phyloP scores from a whole-genome alignment of 2,329 filamentous ascomycete genomes.

The Clonostachys chloroleuca region DNA sequence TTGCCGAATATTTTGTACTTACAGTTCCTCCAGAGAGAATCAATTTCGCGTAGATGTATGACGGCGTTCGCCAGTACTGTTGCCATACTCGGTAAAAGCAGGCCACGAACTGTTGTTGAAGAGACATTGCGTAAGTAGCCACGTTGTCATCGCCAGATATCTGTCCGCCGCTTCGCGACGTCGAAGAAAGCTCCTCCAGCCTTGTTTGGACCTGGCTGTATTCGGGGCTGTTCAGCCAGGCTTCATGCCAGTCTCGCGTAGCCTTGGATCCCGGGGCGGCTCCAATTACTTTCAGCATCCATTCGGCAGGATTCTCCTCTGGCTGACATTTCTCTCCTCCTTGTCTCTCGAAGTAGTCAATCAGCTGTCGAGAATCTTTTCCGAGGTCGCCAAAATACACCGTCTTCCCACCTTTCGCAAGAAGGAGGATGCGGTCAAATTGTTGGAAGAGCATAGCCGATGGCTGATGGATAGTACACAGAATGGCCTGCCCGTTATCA shows the following conservation, averaged over 20 bases:
- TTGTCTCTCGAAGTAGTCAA: constrained; percentile 50
- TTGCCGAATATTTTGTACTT: constrained; percentile 71
- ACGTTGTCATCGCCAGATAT: constrained; percentile 27
- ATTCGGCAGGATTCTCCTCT: constrained; percentile 40
- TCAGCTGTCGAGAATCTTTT: constrained; percentile 33
- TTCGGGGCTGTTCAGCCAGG: constrained; percentile 64
- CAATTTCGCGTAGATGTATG: constrained; percentile 72
- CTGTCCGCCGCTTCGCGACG: constrained; percentile 1
- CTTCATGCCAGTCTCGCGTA: constrained; percentile 67
- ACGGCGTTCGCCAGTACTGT: constrained; percentile 72
- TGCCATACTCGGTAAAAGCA: constrained; percentile 60
- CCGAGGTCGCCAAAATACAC: constrained; percentile 50
- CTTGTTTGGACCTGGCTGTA: constrained; percentile 56
- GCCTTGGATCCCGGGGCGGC: constrained; percentile 30
- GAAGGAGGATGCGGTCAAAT: constrained; percentile 48
- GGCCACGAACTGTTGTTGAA: constrained; percentile 54
- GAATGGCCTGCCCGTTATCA: constrained; percentile 49
- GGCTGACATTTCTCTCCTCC: constrained; percentile 62
- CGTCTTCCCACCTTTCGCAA: constrained; percentile 43
- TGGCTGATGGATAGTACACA: constrained; percentile 58
- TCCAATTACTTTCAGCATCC: constrained; percentile 36
- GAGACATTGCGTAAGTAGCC: constrained; percentile 22
- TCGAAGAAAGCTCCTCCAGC: constrained; percentile 48
- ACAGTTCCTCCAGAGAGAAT: constrained; percentile 68
- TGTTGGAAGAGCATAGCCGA: constrained; percentile 47